Evolutionary conservation across 2,329 filamentous ascomycete genomes (phyloP).

Genomic region (Metarhizium guizhouense): DNA sequence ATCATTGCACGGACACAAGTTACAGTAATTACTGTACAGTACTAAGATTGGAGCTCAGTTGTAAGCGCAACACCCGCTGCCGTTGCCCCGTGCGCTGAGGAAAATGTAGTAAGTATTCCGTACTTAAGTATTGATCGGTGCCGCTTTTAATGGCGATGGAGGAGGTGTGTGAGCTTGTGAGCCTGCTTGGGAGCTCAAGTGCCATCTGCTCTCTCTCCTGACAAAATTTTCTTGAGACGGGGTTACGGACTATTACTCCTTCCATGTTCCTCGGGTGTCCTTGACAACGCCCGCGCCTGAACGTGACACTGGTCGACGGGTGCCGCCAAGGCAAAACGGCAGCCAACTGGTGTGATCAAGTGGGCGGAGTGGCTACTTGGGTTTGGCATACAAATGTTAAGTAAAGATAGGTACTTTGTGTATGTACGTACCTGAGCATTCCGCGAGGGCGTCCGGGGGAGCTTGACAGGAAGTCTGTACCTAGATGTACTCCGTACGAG

Average conservation of each 20-base stretch:
- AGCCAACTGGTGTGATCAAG: not conserved
- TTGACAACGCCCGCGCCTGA: not conserved
- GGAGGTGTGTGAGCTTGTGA: not conserved
- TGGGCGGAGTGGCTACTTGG: no score
- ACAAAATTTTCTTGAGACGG: not conserved
- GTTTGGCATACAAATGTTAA: no score
- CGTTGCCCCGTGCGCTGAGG: not conserved
- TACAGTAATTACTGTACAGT: no score
- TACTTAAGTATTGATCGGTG: not conserved
- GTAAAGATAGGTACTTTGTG: no score
- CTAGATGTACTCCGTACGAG: no score
- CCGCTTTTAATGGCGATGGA: not conserved
- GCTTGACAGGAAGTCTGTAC: no score
- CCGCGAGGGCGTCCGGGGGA: no score
- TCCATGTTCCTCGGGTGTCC: no score
- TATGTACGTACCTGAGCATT: no score
- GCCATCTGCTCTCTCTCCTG: not conserved
- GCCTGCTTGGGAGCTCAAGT: not conserved
- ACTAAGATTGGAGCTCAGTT: no score
- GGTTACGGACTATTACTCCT: not conserved
- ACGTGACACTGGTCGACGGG: not conserved
- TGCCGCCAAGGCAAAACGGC: not conserved
- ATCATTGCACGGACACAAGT: no score
- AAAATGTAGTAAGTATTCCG: not conserved
- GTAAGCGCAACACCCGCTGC: not conserved